These are phyloP conservation scores for Trichosanthes cucumerina DNA, from an alignment of 306 rosid genomes.

Conservation along the genomic window DNA sequence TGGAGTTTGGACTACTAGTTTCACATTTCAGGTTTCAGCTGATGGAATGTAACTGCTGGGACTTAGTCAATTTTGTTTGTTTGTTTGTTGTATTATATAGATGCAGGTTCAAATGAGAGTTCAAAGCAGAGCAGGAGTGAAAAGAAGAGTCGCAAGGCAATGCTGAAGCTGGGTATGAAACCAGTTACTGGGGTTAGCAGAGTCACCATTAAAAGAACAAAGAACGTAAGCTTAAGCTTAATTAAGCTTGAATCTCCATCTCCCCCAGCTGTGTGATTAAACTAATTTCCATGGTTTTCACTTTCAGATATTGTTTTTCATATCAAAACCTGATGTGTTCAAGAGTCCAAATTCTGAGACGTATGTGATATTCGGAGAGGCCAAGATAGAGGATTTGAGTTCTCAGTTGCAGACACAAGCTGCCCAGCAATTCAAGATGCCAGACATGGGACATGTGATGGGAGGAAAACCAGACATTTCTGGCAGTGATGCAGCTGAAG, in stretches of 20 bases:
- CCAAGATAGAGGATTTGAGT: conserved; percentile 81
- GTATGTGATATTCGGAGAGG: conserved; percentile 80
- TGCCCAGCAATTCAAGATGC: conserved; percentile 88
- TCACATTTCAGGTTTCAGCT: background rate
- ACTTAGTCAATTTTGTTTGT: background rate
- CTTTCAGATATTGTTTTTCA: conserved; percentile 59
- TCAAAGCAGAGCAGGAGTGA: conserved; percentile 87
- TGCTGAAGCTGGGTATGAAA: conserved; percentile 84
- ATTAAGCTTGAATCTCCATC: background rate
- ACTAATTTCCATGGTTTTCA: background rate
- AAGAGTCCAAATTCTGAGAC: conserved; percentile 85
- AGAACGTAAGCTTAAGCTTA: conserved; percentile 47
- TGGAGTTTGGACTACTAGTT: background rate
- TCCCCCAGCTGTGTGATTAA: background rate
- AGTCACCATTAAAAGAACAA: conserved; percentile 77
- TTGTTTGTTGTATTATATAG: background rate
- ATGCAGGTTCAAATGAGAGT: conserved; percentile 16
- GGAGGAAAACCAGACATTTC: conserved; percentile 45
- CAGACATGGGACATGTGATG: conserved; percentile 46
- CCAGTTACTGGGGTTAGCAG: conserved; percentile 74
- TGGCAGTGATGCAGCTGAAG: conserved; percentile 15
- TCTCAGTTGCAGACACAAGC: conserved; percentile 83
- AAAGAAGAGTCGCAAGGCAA: conserved; percentile 85
- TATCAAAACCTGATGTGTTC: conserved; percentile 81
- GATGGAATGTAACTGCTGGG: background rate